phyloP scores from a whole-genome alignment of 192 early-diverging fungal genomes.

The Lobosporangium transversale region DNA sequence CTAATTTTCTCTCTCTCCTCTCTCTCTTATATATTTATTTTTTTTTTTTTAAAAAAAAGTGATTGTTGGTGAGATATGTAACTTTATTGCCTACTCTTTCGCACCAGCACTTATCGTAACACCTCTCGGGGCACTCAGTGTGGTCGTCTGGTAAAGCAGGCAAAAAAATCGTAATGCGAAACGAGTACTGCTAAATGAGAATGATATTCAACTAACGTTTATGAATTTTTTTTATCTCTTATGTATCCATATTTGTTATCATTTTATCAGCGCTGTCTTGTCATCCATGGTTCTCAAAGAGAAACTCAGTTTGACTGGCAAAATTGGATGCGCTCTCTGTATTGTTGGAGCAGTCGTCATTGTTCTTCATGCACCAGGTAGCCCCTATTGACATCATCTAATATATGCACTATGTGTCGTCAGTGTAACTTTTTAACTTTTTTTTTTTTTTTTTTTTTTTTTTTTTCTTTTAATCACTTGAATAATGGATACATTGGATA shows the following conservation, averaged over 20 bases:
- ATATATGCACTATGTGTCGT: no score
- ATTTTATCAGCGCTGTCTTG: constrained; percentile 69
- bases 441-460: background rate
- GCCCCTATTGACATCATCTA: no score
- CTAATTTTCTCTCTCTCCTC: background rate
- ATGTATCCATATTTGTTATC: no score
- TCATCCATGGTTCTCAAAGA: constrained; percentile 73
- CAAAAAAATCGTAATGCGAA: background rate
- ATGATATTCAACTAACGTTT: no score
- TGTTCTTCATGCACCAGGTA: constrained; percentile 61
- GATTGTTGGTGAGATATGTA: constrained; percentile 93
- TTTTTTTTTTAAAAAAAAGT: constrained; percentile 60
- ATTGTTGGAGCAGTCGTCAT: constrained; percentile 68
- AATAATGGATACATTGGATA: background rate
- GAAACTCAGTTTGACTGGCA: constrained; percentile 68
- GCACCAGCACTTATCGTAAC: constrained; percentile 98
- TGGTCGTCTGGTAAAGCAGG: constrained; percentile 74
- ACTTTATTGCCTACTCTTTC: constrained; percentile 97
- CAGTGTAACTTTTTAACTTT: background rate
- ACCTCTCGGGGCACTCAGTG: constrained; percentile 91
- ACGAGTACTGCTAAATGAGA: no score
- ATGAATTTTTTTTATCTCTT: no score
- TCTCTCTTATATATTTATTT: background rate
- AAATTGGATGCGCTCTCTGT: constrained; percentile 74
- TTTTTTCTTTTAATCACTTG: background rate